Evolutionary conservation across 2,329 filamentous ascomycete species (phyloP).

Genomic region (Trichoderma brevicompactum): DNA sequence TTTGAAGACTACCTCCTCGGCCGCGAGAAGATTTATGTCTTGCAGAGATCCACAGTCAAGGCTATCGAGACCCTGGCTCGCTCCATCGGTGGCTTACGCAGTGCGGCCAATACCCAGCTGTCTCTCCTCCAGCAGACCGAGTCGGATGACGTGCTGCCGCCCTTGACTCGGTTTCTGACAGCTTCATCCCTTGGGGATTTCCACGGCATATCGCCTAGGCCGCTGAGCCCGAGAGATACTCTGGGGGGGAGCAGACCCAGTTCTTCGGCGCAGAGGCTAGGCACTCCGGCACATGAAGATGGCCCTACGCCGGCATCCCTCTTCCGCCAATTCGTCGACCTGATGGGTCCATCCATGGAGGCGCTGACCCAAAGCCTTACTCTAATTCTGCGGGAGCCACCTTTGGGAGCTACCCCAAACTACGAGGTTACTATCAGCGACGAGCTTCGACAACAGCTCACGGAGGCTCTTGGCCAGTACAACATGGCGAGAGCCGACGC

Average conservation of each 20-base stretch:
- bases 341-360: conserved; percentile 87
- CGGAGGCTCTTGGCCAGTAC: conserved; percentile 75
- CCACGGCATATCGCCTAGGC: conserved; percentile 7
- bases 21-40: conserved; percentile 72
- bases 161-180: conserved; percentile 14
- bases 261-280: conserved; percentile 4
- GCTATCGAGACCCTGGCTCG: conserved; percentile 82
- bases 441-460: conserved; percentile 74
- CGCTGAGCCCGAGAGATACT: neutral
- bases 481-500: conserved; percentile 72
- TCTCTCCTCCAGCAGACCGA: conserved; percentile 69
- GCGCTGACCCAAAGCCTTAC: conserved; percentile 83
- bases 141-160: neutral
- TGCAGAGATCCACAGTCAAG: conserved; percentile 76
- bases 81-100: conserved; percentile 82
- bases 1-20: conserved; percentile 82
- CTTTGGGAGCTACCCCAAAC: conserved; percentile 56
- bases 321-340: conserved; percentile 82
- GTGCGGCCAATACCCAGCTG: conserved; percentile 85
- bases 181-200: conserved; percentile 23
- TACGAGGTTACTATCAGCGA: conserved; percentile 65
- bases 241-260: neutral
- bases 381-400: conserved; percentile 79
- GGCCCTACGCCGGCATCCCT: conserved; percentile 68
- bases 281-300: conserved; percentile 26